phyloP scores from a whole-genome alignment of 768 basidiomycete species.

The Leucocoprinus leucothites region DNA sequence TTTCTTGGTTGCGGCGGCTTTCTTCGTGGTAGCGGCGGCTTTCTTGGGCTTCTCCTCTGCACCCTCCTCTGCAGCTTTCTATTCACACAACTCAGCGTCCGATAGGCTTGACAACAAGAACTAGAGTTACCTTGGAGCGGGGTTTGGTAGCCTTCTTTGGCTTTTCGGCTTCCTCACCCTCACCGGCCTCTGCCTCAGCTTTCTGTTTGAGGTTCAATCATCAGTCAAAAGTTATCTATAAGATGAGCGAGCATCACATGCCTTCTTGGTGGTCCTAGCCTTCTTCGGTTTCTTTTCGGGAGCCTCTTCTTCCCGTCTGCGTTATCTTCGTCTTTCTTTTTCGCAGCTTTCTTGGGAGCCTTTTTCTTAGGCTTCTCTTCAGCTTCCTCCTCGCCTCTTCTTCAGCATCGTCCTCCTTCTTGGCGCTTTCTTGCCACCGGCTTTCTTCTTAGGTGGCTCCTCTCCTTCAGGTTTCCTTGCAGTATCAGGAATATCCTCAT shows the following conservation, averaged over 20 bases:
- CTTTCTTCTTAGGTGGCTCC: conserved; percentile 47
- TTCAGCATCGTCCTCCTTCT: conserved; percentile 23
- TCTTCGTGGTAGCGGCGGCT: conserved; percentile 37
- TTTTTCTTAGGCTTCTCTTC: conserved; percentile 47
- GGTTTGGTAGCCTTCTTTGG: conserved; percentile 32
- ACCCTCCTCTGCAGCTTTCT: conserved; percentile 20
- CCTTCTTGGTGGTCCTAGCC: conserved; percentile 31
- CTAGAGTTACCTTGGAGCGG: conserved; percentile 18
- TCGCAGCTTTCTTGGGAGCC: conserved; percentile 24
- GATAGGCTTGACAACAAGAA: not conserved
- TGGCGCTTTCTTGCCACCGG: conserved; percentile 24
- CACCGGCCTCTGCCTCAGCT: conserved; percentile 14
- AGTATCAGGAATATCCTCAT: conserved; percentile 77
- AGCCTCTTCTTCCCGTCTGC: conserved; percentile 27
- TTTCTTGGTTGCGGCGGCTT: conserved; percentile 33
- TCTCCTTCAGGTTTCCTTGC: conserved; percentile 59
- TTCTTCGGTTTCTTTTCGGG: conserved; percentile 50
- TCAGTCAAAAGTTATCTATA: not conserved
- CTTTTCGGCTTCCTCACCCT: conserved; percentile 20
- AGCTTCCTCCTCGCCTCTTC: conserved; percentile 22
- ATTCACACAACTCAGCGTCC: not conserved
- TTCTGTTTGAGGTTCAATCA: conserved; percentile 11
- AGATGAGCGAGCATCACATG: conserved; percentile 17
- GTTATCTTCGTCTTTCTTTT: conserved; percentile 24
- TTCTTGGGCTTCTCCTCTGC: conserved; percentile 32